Base-by-base conservation (phyloP, 352 stramenopile genomes). In the Phytopythium helicoides region DNA sequence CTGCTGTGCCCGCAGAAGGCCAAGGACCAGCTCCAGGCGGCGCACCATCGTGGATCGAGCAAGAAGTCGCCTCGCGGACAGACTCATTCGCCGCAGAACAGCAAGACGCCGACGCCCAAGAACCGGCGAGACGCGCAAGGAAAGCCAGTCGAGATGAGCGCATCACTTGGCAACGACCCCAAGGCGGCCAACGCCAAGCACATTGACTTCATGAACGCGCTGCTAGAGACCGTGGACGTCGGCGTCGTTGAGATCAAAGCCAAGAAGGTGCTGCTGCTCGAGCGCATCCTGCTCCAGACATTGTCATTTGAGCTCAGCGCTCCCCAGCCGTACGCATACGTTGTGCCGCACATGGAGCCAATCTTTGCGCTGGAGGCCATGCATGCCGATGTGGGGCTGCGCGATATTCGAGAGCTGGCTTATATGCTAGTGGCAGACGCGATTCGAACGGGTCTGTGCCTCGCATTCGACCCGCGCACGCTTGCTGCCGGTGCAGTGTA, bases 221-320 rank as follows among this genome's bases (percentile, higher is more conserved):
- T 89, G 18, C 55, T 87, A 12, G 73, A 88, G 34, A 53, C 77
- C 1, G 63, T 86, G 33, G 73, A 89, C 44, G 76, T 89, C 15
- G 78, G 73, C 28, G 73, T 89, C 40, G 71, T 93, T 21, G 83
- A 91, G 50, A 65, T 62, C 2, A 86, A 84, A 34, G 41, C 78
- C 1, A 61, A 55, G 19, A 85, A 84, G 21, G 77, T 93, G 50
- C 60, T 90, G 45, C 64, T 90, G 26, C 65, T 87, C 11, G 80
- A 93, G 66, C 59, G 82, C 45, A 71, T 93, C 23, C 26, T 93
- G 47, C 53, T 93, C 47, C 81, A 89, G 44, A 89, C 80, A 25
- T 63, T 93, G 14, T 78, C 71, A 21, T 93, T 91, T 47, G 74
- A 93, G 41, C 62, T 93, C 18, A 66, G 67, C n/a, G 62, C 80